Evolutionary conservation across 495 filamentous ascomycete species (phyloP).

Genomic region (Daldinia bambusicola): DNA sequence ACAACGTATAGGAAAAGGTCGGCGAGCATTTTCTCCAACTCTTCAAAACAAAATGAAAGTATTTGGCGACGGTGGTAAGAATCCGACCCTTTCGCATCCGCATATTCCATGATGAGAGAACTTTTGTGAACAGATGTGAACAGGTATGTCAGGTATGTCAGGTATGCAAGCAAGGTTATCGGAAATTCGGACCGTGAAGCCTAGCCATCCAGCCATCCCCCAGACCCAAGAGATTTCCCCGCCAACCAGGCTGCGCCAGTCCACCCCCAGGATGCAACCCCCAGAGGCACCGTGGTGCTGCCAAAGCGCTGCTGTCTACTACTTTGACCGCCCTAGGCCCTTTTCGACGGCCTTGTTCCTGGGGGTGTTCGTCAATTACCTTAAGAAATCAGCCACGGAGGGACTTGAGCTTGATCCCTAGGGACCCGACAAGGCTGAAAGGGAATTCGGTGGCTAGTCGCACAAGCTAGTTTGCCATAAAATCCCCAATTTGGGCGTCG

Average conservation of each 20-base stretch:
- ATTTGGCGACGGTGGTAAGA: slow-evolving; percentile 15
- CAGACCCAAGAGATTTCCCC: slow-evolving; percentile 47
- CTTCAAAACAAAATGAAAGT: slow-evolving; percentile 21
- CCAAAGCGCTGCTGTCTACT: slow-evolving; percentile 34
- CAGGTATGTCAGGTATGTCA: slow-evolving; percentile 1
- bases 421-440: slow-evolving; percentile 48
- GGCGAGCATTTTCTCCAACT: slow-evolving; percentile 27
- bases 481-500: slow-evolving; percentile 40
- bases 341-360: slow-evolving; percentile 36
- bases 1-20: slow-evolving; percentile 39
- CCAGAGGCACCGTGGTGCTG: slow-evolving; percentile 32
- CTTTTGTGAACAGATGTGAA: slow-evolving; percentile 16
- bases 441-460: slow-evolving; percentile 40
- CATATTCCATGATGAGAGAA: slow-evolving; percentile 35
- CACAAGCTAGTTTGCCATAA: slow-evolving; percentile 25
- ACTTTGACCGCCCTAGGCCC: slow-evolving; percentile 23
- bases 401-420: slow-evolving; percentile 45
- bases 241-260: slow-evolving; percentile 45
- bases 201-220: slow-evolving; percentile 43
- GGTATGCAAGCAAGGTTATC: slow-evolving; percentile 34
- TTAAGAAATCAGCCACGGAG: slow-evolving; percentile 46
- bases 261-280: slow-evolving; percentile 40
- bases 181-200: slow-evolving; percentile 45
- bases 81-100: slow-evolving; percentile 24
- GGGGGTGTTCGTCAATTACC: slow-evolving; percentile 38